Base-by-base conservation (phyloP, 2,329 filamentous ascomycete species). In the Corniculantispora saksenae region DNA sequence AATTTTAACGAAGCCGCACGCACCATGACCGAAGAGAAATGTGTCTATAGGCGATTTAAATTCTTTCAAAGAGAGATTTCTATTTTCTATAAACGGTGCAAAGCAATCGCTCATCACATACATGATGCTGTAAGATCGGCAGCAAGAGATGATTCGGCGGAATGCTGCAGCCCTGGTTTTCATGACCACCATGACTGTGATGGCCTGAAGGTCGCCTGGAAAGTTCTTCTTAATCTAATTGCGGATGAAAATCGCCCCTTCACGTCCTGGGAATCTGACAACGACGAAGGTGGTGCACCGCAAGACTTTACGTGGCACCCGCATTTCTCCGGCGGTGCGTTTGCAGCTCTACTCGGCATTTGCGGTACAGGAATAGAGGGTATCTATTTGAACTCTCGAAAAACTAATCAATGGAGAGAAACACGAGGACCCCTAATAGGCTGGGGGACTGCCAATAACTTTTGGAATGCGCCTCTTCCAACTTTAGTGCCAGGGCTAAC, bases 391-490 rank as follows among this genome's bases (percentile, higher is more conserved):
- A 43, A 43, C 21, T n/a, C 51, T 38, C 35, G 35, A 10, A 17
- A 35, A 2, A 12, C 3, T 12, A 38, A 23, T 27, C 53, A 40
- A 12, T 63, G 61, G 61, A 63, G 48, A 23, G 61, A 63, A 53
- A 40, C 47, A 9, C 38, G 61, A 7, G 61, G 61, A n/a, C 43
- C 53, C 12, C 3, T 63, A 7, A 35, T 27, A 25, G 61, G 35
- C n/a, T 63, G 61, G 61, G 53, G 53, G 10, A 38, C 47, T 15
- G 53, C 23, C 9, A 35, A 53, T 21, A 58, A 63, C 27, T 38
- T 29, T 27, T 63, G 61, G 61, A 63, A 63, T 35, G 32, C 61
- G n/a, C 61, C 61, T 7, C n/a, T 57, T 8, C 53, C 61, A 12
- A 63, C 61, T 3, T 40, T 63, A 19, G n/a, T 63, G 29, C 61